These are phyloP conservation scores for Brassica carinata DNA, from an alignment of 345 rosid species.

Conservation along the genomic window DNA sequence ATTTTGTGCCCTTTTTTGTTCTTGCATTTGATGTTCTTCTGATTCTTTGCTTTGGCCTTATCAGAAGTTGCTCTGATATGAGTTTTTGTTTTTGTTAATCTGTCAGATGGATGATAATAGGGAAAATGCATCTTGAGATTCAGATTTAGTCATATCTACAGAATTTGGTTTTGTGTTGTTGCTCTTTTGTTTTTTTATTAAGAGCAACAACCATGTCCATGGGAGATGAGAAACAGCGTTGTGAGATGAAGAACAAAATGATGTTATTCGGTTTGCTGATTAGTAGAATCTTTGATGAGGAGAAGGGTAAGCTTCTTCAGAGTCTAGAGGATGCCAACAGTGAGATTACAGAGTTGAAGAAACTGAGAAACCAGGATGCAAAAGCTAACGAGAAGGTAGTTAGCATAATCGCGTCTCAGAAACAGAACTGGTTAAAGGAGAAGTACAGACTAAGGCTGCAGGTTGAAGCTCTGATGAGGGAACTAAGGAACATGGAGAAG, in stretches of 20 bases:
- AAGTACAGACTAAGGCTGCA: constrained; percentile 63
- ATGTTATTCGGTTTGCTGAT: constrained; percentile 70
- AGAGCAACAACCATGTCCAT: constrained; percentile 42
- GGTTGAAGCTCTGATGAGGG: constrained; percentile 63
- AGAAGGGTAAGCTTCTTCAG: constrained; percentile 42
- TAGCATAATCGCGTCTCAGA: constrained; percentile 77
- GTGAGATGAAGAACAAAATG: constrained; percentile 56
- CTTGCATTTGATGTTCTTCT: not conserved
- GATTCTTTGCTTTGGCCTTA: not conserved
- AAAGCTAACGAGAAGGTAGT: constrained; percentile 95
- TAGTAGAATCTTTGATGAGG: constrained; percentile 66
- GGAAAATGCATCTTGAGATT: constrained; percentile 31
- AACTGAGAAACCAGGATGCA: constrained; percentile 72
- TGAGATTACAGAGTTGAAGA: constrained; percentile 64
- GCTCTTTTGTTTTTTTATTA: constrained; percentile 51
- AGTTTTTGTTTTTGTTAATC: not conserved
- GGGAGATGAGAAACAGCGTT: constrained; percentile 55
- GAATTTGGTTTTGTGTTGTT: constrained; percentile 50
- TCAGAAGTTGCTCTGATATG: not conserved
- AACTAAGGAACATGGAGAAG: constrained; percentile 50
- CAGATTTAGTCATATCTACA: constrained; percentile 25
- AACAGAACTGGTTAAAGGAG: constrained; percentile 81
- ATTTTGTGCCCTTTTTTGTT: not conserved
- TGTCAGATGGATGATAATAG: constrained; percentile 16
- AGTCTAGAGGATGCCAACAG: constrained; percentile 59